Evolutionary conservation across 306 rosid genomes (phyloP), one percentile per base, ranked within the genome.

Genomic region (Ormosia semicastrata): DNA sequence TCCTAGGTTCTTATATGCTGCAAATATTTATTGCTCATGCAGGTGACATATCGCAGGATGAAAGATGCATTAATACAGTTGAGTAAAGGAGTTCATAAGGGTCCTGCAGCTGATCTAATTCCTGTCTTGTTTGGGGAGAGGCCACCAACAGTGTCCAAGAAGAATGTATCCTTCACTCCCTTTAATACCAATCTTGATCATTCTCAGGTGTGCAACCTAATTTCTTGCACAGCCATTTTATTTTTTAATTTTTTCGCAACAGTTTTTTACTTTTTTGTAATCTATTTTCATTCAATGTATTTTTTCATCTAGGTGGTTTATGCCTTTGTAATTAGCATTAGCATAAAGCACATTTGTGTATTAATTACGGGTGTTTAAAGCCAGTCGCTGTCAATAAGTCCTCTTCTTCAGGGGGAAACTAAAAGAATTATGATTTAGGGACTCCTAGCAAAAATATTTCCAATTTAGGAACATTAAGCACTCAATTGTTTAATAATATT

Each of bases 11-110:
- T 67, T 52, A 69, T 67, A 65, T 79, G 85, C 24, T 47, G 82
- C 65, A 56, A 71, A 50, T 77, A 43, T 75, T 78, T 60, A 44
- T 78, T 77, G 74, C 59, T 36, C 36, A 67, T 78, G 80, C 87
- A 95, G 99, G 97, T 95, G 77, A 95, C 99, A 5, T 95, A 93
- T 89, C 90, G 89, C 30, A 91, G 97, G 87, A 95, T 95, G 99
- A 95, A 93, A 88, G 99, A 95, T 69, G 97, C 97, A 66, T 66
- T 95, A 76, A 77, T 95, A 76, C 98, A 90, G 83, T 85, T 93
- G 90, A 95, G 99, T 88, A 95, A 93, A 88, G 98, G 98, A 78
- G 91, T 95, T 72, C 98, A 91, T 18, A 95, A 79, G 88, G 99
- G 99, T 69, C 99, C 99, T 47, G 98, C 98, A 15, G 80, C 98